Evolutionary conservation across 2,329 filamentous ascomycete species (phyloP), one percentile per base, ranked within the genome.

Genomic region (Pseudogymnoascus sp.): DNA sequence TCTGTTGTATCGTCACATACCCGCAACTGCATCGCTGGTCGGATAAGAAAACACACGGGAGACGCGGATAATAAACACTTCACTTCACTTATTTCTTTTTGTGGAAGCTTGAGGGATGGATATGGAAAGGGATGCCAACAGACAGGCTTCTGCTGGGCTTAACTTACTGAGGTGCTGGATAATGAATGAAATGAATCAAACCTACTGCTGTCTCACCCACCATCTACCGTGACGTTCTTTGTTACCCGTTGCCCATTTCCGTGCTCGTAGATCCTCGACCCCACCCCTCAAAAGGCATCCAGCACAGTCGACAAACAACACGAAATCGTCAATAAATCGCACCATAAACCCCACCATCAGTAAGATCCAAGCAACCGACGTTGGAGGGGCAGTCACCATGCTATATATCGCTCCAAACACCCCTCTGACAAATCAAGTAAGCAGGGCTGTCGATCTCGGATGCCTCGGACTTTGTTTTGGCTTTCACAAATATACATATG

Each of bases 391-490:
- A 26, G 31, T 34, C n/a, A 16, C 14, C 14, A 18, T 54, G 1
- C 26, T 54, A 54, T 54, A 31, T 54, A 54, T 54, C 11, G 7
- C 23, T 5, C 29, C 23, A 4, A 10, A 10, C 45, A 31, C 47
- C 47, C 47, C 47, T 16, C 47, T 54, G 47, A 54, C 47, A 54
- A 54, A 54, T 54, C 23, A 54, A 54, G 47, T 31, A 54, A 54
- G 26, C 23, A 10, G 5, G 7, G 4, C 8, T 54, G 47, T 54
- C 47, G 47, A 54, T 54, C 47, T 54, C 47, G 47, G 47, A 54
- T 54, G 47, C 47, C n/a, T 31, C 26, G 47, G 26, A 31, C 14
- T 54, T 54, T 16, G 23, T 54, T 51, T 54, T 7, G n/a, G n/a
- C 26, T 31, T 54, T 31, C 23, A 29, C 23, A 51, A 51, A 51